These are phyloP conservation scores for Corylus heterophylla DNA, from an alignment of 306 rosid species.

Conservation along the genomic window DNA sequence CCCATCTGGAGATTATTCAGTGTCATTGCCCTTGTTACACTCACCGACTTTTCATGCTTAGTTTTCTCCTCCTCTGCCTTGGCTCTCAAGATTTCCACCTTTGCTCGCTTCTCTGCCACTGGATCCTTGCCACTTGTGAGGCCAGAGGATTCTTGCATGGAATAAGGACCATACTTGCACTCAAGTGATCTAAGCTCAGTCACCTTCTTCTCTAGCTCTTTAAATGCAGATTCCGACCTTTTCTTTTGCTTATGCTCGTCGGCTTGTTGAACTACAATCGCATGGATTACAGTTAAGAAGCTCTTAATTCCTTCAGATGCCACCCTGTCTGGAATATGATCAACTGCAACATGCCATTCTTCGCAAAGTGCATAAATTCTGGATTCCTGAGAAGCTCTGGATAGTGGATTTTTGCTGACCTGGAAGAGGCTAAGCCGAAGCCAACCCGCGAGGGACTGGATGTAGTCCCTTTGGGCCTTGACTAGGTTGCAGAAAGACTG, in stretches of 20 bases:
- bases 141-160: constrained; percentile 45
- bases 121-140: constrained; percentile 47
- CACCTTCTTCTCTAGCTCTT: constrained; percentile 81
- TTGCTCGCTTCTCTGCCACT: constrained; percentile 60
- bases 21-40: constrained; percentile 87
- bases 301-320: constrained; percentile 95
- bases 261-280: constrained; percentile 84
- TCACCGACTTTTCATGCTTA: constrained; percentile 71
- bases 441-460: constrained; percentile 89
- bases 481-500: constrained; percentile 79
- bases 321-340: constrained; percentile 82
- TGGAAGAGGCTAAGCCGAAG: constrained; percentile 92
- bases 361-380: constrained; percentile 82
- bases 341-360: constrained; percentile 81
- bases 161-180: constrained; percentile 70
- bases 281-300: constrained; percentile 78
- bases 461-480: constrained; percentile 76
- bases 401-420: constrained; percentile 52
- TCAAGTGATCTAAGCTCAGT: constrained; percentile 70
- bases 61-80: constrained; percentile 86
- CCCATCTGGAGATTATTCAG: constrained; percentile 92
- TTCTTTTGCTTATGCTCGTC: constrained; percentile 79
- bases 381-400: constrained; percentile 63
- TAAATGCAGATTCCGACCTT: constrained; percentile 66
- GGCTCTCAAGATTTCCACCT: constrained; percentile 63